Evolutionary conservation across 495 filamentous ascomycete genomes (phyloP), one percentile per base, ranked within the genome.

Genomic region (Penicillium dipodomyicola): DNA sequence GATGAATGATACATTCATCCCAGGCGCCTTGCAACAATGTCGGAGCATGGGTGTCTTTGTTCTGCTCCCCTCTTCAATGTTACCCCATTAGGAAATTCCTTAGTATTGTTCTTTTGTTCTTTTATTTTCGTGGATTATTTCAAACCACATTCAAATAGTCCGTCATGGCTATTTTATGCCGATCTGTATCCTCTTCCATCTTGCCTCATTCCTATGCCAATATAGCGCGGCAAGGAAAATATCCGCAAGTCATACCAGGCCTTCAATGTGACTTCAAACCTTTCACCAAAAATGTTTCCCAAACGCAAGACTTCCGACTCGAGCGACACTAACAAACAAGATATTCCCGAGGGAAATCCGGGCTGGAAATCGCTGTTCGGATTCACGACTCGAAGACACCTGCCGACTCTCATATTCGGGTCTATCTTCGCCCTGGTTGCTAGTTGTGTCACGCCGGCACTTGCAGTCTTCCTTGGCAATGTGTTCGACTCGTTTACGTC

Each of bases 391-490:
- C 75, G 68, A 58, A 69, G 64, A n/a, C 87, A 97, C 64, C 50
- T 79, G n/a, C 72, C 74, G 8, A 60, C 80, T 6, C 72, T 92
- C 3, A 58, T 73, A 33, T 61, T 66, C 1, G 84, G 84, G 11
- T 46, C 87, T 30, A 8, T 81, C 17, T 72, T 84, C 37, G 80
- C 90, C 1, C 46, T 88, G 5, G 54, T 84, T 20, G 80, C 87
- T 11, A 88, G 88, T 5, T 72, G 84, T 19, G 68, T 84, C 22
- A 78, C 82, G 37, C 86, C 92, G 2, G 74, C 75, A 2, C 77
- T 88, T 42, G 84, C 92, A 3, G 74, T 92, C 5, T 67, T 96
- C 2, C 77, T 92, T 11, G 93, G 94, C 15, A 77, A 81, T 42
- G 77, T 93, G 40, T 96, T 98, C 60, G 79, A 88, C 15, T 70